These are phyloP conservation scores for Lithocarpus polystachyus DNA, from an alignment of 306 rosid genomes.

Conservation along the genomic window DNA sequence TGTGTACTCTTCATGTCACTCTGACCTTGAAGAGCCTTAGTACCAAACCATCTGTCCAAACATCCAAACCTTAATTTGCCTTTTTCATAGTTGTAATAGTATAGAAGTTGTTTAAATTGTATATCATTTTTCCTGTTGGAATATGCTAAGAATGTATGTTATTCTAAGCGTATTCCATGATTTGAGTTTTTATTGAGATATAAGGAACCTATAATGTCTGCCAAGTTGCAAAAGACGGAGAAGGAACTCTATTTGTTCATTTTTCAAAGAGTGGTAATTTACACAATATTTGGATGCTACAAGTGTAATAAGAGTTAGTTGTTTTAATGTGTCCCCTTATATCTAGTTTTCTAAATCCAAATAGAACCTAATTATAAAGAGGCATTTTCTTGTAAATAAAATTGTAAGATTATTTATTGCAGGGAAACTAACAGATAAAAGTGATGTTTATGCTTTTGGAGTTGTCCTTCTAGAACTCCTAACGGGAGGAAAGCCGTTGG, in stretches of 20 bases:
- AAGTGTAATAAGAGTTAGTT: neutral
- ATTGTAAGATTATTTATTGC: constrained; percentile 10
- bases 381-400: neutral
- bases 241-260: neutral
- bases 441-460: constrained; percentile 92
- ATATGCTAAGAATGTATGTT: neutral
- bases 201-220: neutral
- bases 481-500: constrained; percentile 72
- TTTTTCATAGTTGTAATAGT: neutral
- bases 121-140: neutral
- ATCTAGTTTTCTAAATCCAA: neutral
- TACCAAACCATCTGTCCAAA: neutral
- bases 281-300: neutral
- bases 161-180: neutral
- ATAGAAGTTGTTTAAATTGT: neutral
- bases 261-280: too few species aligned
- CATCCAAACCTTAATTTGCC: neutral
- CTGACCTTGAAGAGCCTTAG: neutral
- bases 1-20: neutral
- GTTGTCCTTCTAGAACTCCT: constrained; percentile 82
- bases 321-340: neutral
- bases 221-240: neutral
- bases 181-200: neutral
- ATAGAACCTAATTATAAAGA: neutral
- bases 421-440: constrained; percentile 90